phyloP scores from a whole-genome alignment of 306 rosid genomes.

The Prunus padus region DNA sequence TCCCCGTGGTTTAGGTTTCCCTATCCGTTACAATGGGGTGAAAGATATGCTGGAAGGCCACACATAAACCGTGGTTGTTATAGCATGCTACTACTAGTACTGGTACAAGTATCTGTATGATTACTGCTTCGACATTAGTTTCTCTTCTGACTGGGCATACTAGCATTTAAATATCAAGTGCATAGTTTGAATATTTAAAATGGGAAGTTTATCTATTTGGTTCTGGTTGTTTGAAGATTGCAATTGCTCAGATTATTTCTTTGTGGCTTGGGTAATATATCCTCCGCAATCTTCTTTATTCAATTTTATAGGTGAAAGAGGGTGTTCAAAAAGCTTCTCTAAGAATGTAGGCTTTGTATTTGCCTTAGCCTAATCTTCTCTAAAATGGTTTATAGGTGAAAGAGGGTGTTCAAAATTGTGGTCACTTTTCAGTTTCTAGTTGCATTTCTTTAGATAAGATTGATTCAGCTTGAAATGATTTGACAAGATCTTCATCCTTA shows the following conservation, averaged over 20 bases:
- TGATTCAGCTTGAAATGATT: not conserved
- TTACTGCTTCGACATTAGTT: too few relatives aligned
- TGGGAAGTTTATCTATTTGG: not conserved
- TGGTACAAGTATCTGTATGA: not conserved
- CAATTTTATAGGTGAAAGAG: too few relatives aligned
- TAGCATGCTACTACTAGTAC: not conserved
- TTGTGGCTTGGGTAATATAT: not conserved
- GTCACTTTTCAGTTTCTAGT: not conserved
- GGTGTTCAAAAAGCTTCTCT: too few relatives aligned
- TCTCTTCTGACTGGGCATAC: not conserved
- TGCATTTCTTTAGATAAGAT: not conserved
- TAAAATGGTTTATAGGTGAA: not conserved
- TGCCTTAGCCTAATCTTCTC: too few relatives aligned
- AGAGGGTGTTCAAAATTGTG: not conserved
- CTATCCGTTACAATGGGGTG: conserved; percentile 99
- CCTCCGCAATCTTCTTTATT: not conserved
- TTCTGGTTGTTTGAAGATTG: not conserved
- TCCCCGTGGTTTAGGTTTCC: conserved; percentile 99
- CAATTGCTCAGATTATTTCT: not conserved
- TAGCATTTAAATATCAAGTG: not conserved
- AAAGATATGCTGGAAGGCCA: too few relatives aligned
- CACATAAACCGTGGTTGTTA: too few relatives aligned
- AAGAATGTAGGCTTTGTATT: too few relatives aligned
- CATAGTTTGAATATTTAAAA: not conserved
- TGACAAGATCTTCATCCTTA: not conserved